A percentile compares a stretch with the other conserved stretches of the same genome.
These are phyloP conservation scores for Talaromyces sp. DNA, from an alignment of 2,329 filamentous ascomycete genomes.

Conservation along the genomic window DNA sequence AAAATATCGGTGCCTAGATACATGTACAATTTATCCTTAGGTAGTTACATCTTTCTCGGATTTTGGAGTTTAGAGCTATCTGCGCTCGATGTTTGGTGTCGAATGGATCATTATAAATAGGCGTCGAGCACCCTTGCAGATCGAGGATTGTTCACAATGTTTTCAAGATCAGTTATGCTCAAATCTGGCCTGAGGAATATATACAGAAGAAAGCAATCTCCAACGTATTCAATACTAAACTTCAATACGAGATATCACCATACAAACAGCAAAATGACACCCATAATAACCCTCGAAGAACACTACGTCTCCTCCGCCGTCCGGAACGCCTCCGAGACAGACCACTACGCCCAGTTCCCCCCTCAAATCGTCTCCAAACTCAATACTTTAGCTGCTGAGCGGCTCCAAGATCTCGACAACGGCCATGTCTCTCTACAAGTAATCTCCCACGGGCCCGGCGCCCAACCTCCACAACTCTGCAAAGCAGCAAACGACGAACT, in stretches of 20 bases:
- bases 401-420: constrained; percentile 17
- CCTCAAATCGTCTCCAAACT: constrained; percentile 19
- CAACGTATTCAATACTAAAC: neutral
- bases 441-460: constrained; percentile 22
- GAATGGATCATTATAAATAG: neutral
- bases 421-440: constrained; percentile 19
- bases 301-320: constrained; percentile 21
- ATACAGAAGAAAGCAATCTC: neutral
- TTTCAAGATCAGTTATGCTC: neutral
- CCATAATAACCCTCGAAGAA: constrained; percentile 25
- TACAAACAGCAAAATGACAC: constrained; percentile 17
- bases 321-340: constrained; percentile 13
- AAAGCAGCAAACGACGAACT: constrained; percentile 33
- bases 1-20: neutral
- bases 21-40: neutral
- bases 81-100: neutral
- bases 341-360: constrained; percentile 20
- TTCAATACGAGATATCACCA: neutral
- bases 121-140: neutral
- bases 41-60: neutral
- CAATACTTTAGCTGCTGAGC: constrained; percentile 15
- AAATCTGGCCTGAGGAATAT: neutral
- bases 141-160: neutral
- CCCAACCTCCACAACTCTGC: constrained; percentile 17
- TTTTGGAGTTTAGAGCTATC: neutral